A percentile compares a stretch with the other conserved stretches of the same genome.
Evolutionary conservation across 805 yeast species (phyloP).

Genomic region (Zygotorulaspora florentina): DNA sequence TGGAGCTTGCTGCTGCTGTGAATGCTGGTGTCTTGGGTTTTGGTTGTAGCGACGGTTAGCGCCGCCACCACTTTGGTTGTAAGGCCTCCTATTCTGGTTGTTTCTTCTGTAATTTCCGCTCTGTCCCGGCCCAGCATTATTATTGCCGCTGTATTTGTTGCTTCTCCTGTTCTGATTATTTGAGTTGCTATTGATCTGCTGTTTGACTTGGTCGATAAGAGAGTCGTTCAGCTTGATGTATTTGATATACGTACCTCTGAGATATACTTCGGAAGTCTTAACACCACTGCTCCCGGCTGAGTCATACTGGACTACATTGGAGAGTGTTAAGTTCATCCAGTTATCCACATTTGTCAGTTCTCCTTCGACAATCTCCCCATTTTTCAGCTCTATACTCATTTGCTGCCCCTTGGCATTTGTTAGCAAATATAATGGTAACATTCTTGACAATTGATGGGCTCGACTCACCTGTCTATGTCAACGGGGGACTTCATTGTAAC

Average conservation of each 20-base stretch:
- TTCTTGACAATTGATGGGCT: slow-evolving; percentile 2
- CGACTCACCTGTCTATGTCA: not conserved
- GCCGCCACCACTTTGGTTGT: slow-evolving; percentile 17
- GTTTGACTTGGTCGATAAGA: slow-evolving; percentile 70
- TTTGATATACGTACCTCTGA: slow-evolving; percentile 82
- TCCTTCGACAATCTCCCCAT: slow-evolving; percentile 87
- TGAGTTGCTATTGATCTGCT: slow-evolving; percentile 48
- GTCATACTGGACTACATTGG: slow-evolving; percentile 51
- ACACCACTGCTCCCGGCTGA: slow-evolving; percentile 22
- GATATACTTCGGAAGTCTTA: slow-evolving; percentile 68
- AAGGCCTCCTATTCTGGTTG: slow-evolving; percentile 34
- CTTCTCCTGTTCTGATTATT: slow-evolving; percentile 28
- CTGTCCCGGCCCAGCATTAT: slow-evolving; percentile 32
- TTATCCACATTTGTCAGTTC: slow-evolving; percentile 80
- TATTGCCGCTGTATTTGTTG: slow-evolving; percentile 27
- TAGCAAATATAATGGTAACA: slow-evolving; percentile 86
- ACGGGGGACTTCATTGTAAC: too few species aligned
- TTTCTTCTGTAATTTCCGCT: slow-evolving; percentile 34
- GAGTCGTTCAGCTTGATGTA: slow-evolving; percentile 72
- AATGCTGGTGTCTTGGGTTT: slow-evolving; percentile 4
- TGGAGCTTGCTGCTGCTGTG: slow-evolving; percentile 8
- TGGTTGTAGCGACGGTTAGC: slow-evolving; percentile 6
- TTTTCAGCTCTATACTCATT: slow-evolving; percentile 82
- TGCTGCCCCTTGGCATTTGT: slow-evolving; percentile 89
- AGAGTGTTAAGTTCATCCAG: slow-evolving; percentile 90